Base-by-base conservation (phyloP, 768 basidiomycete genomes). In the Podaxis sp. region DNA sequence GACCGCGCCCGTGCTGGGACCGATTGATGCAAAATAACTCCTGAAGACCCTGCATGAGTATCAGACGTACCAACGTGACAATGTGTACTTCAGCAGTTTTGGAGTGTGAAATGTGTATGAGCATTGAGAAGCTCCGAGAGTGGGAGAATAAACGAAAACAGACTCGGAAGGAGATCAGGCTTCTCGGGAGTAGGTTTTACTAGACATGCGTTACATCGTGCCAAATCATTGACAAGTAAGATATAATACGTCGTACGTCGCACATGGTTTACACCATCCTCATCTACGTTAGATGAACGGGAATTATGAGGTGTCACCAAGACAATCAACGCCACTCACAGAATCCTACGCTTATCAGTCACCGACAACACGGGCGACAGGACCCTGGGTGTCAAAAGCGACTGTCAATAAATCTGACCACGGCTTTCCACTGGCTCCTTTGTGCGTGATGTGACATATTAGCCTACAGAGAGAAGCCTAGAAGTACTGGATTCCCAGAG, bases 371-470 rank as follows among this genome's bases (percentile, higher is more conserved):
- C 88, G 87, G 0, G 82, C 86, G 0, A 61, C 74, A 1, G 93
- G 93, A 0, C 90, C 91, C 0, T 96, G 96, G 77, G 93, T 98
- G 54, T 88, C 99, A 54, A 97, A 97, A 26, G 26, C 4, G 26
- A 4, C 28, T 24, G 95, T 99, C 17, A 97, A 99, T 74, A 97
- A 99, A 73, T 97, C 97, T 0, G 97, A 97, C 0, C 82, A 97
- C 58, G 97, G 97, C 0, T 97, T 96, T 22, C 96, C 96, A 1
- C 79, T 99, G 96, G 96, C 1, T 97, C 97, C 0, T 84, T 99
- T 63, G 97, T 99, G 0, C 99, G 99, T 70, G 96, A 92, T 4
- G 87, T 96, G 26, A 95, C 97, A 0, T 98, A 94, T 70, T 99
- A 96, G 69, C 92, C 95, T 3, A 80, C 76, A 80, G 87, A 66